Base-by-base conservation (phyloP, 179 eudicot genomes). In the Silene vulgaris region DNA sequence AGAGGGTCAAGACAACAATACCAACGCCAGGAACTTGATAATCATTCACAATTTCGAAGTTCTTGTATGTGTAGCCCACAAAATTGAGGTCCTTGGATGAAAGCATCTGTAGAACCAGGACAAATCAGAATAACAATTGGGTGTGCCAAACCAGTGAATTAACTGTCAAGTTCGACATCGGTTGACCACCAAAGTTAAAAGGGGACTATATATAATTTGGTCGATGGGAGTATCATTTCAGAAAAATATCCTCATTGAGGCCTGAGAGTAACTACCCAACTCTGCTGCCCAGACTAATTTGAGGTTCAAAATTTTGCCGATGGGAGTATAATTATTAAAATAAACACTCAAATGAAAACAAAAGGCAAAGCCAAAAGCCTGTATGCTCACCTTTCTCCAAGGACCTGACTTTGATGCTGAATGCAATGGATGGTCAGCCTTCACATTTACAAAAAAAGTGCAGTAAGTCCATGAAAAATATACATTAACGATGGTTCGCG, bases 11-110 rank as follows among this genome's bases (percentile, higher is more conserved):
- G 75, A 50, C 74, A 74, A n/a, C 20, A 40, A 71, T 82, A 93
- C 98, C 95, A 82, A 93, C 89, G 82, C 97, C 98, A 71, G 96
- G 97, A 68, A 91, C 95, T 89, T 91, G 96, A 86, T 89, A 91
- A 75, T 91, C 98, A 75, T 93, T 91, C 76, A 93, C 96, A 62
- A 93, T 89, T 86, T 93, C 96, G 30, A 90, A 93, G 82, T 93
- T 93, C 85, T 93, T 93, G 82, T 93, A 93, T 1, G 98, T 93
- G 85, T 93, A 93, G 54, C 98, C 98, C 30, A 93, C 98, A 70
- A 93, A 93, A 84, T 93, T 93, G 65, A 93, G 83, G 78, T 93
- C 97, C 88, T 93, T 93, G 62, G 96, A 87, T 40, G 98, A 93
- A 54, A 91, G 90, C 97, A 93, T 93, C 96, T 93, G 93, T 68